phyloP scores from a whole-genome alignment of 371 early-diverging fungal species.

The Apophysomyces ossiformis region DNA sequence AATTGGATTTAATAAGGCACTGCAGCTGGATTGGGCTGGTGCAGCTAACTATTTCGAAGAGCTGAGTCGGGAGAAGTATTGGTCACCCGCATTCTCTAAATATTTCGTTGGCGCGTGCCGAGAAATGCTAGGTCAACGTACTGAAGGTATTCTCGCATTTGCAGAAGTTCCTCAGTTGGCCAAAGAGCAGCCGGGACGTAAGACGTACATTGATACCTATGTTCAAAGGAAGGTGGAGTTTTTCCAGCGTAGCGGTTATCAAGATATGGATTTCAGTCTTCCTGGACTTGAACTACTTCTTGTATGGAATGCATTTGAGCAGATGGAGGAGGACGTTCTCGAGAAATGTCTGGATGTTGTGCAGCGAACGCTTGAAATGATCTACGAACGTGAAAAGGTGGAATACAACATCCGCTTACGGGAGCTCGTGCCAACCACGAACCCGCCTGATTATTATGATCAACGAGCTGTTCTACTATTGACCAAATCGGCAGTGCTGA shows the following conservation, averaged over 20 bases:
- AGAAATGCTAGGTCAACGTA: constrained; percentile 55
- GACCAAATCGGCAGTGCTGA: constrained; percentile 47
- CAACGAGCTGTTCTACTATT: constrained; percentile 47
- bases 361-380: constrained; percentile 45
- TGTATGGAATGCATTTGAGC: constrained; percentile 62
- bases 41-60: constrained; percentile 52
- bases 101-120: constrained; percentile 65
- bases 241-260: constrained; percentile 59
- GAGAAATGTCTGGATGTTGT: constrained; percentile 45
- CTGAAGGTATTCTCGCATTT: constrained; percentile 55
- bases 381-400: constrained; percentile 53
- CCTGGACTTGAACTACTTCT: constrained; percentile 63
- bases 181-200: constrained; percentile 48
- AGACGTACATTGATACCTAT: constrained; percentile 61
- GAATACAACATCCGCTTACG: constrained; percentile 48
- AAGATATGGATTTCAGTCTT: constrained; percentile 59
- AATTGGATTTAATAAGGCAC: constrained; percentile 59
- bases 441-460: constrained; percentile 55
- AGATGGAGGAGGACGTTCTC: constrained; percentile 53
- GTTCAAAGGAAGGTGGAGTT: constrained; percentile 57
- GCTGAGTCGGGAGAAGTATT: constrained; percentile 58
- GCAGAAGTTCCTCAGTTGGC: constrained; percentile 47
- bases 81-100: constrained; percentile 64
- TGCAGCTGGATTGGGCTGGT: constrained; percentile 60
- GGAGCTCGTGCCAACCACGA: constrained; percentile 45